Evolutionary conservation across 225 moss, liverwort and hornwort species (phyloP), one percentile per base, ranked within the genome.

Genomic region (Straminergon stramineum): DNA sequence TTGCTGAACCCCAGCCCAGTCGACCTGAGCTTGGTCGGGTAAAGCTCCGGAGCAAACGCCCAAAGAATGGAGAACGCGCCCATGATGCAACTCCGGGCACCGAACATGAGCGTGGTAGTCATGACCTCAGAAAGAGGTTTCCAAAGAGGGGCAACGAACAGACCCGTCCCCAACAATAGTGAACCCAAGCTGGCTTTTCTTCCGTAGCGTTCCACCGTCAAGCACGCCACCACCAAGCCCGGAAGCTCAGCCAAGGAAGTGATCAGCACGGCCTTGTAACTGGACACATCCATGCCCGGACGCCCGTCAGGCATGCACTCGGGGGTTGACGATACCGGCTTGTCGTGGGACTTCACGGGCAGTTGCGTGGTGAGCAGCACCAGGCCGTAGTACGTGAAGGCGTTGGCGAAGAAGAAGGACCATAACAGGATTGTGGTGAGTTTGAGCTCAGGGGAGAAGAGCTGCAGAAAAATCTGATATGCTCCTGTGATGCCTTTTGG

Each of bases 11-110:
- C 99, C 69, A 99, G 89, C 31, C 96, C 99, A 13, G 97, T 92
- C 65, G 96, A 91, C 24, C 99, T 89, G 20, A 99, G 94, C 90
- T 92, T 93, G 55, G 99, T 99, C 58, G 95, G 94, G 87, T 97
- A 99, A 10, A 99, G 87, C 90, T 99, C 99, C 43, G 99, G 99
- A 11, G 96, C 97, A 67, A 91, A 97, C n/a, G 97, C 99, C 97
- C 97, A 99, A 87, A 99, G 75, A 68, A 99, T 92, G 61, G 96
- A 96, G 90, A 97, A 99, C 34, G 91, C 97, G 41, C 99, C 99
- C 97, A 97, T 99, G 88, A 97, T 99, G 84, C 95, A 95, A 89
- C 97, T 96, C 85, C 99, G 94, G 16, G 96, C 95, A 63, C 97
- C 99, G 65, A 99, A 99, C 97, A 99, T 96, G 27, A 99, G 90